Base-by-base conservation (phyloP, 2,329 filamentous ascomycete species). In the Xylariaceae sp. region DNA sequence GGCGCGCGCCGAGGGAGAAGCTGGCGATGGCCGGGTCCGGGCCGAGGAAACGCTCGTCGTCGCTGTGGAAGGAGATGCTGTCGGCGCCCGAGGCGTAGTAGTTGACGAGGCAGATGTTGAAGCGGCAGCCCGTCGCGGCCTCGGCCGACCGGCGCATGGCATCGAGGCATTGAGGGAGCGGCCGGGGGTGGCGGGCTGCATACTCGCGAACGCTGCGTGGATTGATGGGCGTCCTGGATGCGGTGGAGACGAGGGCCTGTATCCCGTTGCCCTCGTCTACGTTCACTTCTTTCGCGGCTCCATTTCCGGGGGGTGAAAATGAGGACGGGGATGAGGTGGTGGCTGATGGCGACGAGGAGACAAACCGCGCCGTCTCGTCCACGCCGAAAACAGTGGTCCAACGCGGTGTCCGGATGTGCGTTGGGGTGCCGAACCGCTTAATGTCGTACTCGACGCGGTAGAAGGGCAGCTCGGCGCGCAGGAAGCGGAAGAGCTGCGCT, bases 101-200 rank as follows among this genome's bases (percentile, higher is more conserved):
- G 56, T 91, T 91, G 4, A 91, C 84, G 1, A 91, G 72, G 45
- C 82, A 86, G 59, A 90, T 88, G 58, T 91, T 91, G 64, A 85
- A 91, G 30, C 57, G 72, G 54, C 78, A 77, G n/a, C 73, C 74
- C 1, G 83, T 87, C 0, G 78, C 76, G 4, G 73, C 70, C 61
- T 91, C 84, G 1, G 84, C 80, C 9, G 79, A 71, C 26, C 62
- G 65, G 9, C 81, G 76, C 7, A 91, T 71, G 4, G 71, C 62
- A 30, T 87, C 77, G 0, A 91, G 72, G 52, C 85, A 89, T 41
- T 74, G 64, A 0, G 87, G 87, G 1, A 90, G 76, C 1, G 85
- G 87, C 0, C 86, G 75, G 0, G 87, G 87, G 1, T 66, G 13
- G 13, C 30, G 16, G 6, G 13, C 30, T 4, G 30, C 30, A n/a